These are phyloP conservation scores for Tardiomyces depauwii DNA, from an alignment of 1,139 yeast species.

Conservation along the genomic window DNA sequence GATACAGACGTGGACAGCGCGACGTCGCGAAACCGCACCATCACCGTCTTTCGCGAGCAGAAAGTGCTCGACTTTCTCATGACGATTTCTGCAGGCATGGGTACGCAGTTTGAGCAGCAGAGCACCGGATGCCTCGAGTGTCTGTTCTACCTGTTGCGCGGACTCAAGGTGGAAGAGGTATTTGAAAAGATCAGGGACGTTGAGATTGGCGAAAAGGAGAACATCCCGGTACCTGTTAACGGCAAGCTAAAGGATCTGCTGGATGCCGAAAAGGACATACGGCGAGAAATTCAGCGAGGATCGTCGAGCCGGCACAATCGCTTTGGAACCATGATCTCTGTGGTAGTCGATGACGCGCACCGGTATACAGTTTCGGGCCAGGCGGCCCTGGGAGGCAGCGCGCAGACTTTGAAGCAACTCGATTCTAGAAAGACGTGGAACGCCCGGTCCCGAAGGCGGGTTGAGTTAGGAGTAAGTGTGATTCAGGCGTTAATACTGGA, in stretches of 20 bases:
- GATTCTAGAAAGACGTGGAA: constrained; percentile 63
- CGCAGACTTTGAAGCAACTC: constrained; percentile 41
- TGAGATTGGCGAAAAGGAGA: not conserved
- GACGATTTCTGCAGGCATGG: constrained; percentile 57
- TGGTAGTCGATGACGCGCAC: constrained; percentile 46
- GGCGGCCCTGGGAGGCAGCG: constrained; percentile 42
- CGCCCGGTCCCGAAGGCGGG: no score
- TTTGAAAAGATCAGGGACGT: not conserved
- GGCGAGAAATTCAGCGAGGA: constrained; percentile 24
- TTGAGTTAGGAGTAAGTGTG: no score
- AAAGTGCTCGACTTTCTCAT: constrained; percentile 62
- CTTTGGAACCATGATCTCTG: constrained; percentile 74
- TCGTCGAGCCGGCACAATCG: constrained; percentile 73
- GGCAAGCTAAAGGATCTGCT: constrained; percentile 39
- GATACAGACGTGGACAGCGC: constrained; percentile 37
- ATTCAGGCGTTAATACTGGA: constrained; percentile 23
- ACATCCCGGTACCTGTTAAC: not conserved
- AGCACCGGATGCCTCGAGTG: constrained; percentile 62
- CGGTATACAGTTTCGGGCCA: constrained; percentile 71
- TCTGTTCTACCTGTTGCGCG: constrained; percentile 49
- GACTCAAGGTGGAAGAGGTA: constrained; percentile 31
- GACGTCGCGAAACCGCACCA: constrained; percentile 48
- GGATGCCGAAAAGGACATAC: constrained; percentile 44
- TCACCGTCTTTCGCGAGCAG: constrained; percentile 49
- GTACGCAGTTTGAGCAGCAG: constrained; percentile 52